Evolutionary conservation across 495 filamentous ascomycete species (phyloP).

Genomic region (Aspergillus nidulans): DNA sequence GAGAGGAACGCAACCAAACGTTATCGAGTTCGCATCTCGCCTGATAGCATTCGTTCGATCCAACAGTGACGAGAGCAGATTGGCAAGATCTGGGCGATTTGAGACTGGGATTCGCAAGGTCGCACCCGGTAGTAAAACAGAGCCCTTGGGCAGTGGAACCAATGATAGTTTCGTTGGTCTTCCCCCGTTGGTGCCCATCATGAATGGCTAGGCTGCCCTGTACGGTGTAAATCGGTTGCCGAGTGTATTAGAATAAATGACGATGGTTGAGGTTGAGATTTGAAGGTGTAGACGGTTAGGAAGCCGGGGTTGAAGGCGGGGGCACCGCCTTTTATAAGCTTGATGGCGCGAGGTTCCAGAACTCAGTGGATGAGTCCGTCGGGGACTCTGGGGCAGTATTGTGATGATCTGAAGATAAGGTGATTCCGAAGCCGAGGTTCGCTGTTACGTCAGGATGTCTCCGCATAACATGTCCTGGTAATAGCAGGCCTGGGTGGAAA

Average conservation of each 20-base stretch:
- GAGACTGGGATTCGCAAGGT: constrained; percentile 71
- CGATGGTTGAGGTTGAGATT: background rate
- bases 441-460: constrained; percentile 17
- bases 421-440: constrained; percentile 42
- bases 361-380: constrained; percentile 22
- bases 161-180: constrained; percentile 59
- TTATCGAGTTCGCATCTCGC: constrained; percentile 59
- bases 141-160: constrained; percentile 67
- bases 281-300: constrained; percentile 8
- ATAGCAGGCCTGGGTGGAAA: background rate
- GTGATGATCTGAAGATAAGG: constrained; percentile 29
- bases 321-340: constrained; percentile 9
- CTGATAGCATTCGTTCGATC: constrained; percentile 59
- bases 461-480: background rate
- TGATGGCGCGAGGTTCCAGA: constrained; percentile 29
- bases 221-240: constrained; percentile 13
- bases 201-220: constrained; percentile 14
- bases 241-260: background rate
- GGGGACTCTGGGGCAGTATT: constrained; percentile 32
- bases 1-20: constrained; percentile 78
- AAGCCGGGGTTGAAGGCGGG: background rate
- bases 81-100: constrained; percentile 76
- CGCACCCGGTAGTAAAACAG: constrained; percentile 76
- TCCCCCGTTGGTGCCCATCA: constrained; percentile 41
- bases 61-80: constrained; percentile 73